Evolutionary conservation across 352 stramenopile species (phyloP), one percentile per base, ranked within the genome.

Genomic region (Globisporangium carolinianum): DNA sequence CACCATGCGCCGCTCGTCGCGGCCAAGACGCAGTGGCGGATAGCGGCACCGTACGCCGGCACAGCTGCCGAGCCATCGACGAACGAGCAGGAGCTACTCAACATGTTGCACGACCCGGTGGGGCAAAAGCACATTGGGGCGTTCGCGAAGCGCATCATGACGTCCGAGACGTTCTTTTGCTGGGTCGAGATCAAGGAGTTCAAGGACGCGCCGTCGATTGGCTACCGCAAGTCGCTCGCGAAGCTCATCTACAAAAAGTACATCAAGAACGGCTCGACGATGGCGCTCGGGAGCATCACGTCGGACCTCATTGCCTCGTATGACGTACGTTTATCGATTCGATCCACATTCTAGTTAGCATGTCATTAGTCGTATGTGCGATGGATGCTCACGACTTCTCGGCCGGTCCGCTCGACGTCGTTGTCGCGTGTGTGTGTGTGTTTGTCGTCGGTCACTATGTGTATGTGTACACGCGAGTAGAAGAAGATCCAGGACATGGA

Each of bases 201-300:
- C 62, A 71, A 71, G 18, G 78, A 90, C 17, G 75, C 83, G 2
- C 80, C 81, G 43, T 86, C 76, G 0, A 56, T 73, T 11, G 78
- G 79, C 2, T 89, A 90, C 57, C 77, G 83, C 51, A 80, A 86
- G 52, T 86, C 72, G 7, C 70, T 89, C 18, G 83, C 79, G 58
- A 91, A 91, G 58, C 76, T 91, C 59, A 90, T 94, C 50, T 87
- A 91, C 66, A 83, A 81, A 48, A 90, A 94, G 57, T 94, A 94
- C 61, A 83, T 94, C 60, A 86, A 87, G 52, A 75, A 76, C 39
- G 79, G 79, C 36, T 79, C 82, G 3, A 72, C 79, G 1, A 91
- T 91, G 82, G 79, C 75, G 7, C 73, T 91, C 0, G 79, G 79
- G 24, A 85, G 82, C 56, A 86, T 91, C 60, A 89, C 76, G 6